Evolutionary conservation across 1,284 basidiomycete genomes (phyloP).

Genomic region (Gymnopus androsaceus): DNA sequence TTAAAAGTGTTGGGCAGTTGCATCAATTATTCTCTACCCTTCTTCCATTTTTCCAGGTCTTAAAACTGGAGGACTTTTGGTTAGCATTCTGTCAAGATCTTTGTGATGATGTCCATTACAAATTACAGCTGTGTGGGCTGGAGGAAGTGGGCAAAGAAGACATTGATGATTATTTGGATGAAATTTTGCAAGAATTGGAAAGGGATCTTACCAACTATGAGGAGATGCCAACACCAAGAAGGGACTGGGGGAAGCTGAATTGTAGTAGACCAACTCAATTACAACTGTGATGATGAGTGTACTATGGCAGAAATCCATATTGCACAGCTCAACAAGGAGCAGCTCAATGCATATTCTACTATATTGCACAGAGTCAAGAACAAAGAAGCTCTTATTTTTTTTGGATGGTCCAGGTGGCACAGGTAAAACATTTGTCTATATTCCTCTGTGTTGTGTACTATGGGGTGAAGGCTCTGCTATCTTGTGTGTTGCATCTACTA

Average conservation of each 20-base stretch:
- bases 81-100: conserved; percentile 32
- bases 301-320: no score
- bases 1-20: no score
- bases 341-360: conserved; percentile 33
- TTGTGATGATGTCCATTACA: conserved; percentile 39
- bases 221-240: conserved; percentile 31
- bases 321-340: no score
- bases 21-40: no score
- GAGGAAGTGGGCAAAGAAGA: conserved; percentile 26
- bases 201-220: conserved; percentile 23
- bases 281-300: no score
- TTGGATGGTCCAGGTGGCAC: no score
- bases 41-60: conserved; percentile 34
- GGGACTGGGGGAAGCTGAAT: no score
- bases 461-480: conserved; percentile 18
- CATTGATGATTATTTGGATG: conserved; percentile 35
- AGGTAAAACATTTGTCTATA: conserved; percentile 53
- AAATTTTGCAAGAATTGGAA: conserved; percentile 26
- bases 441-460: conserved; percentile 36
- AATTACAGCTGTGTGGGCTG: conserved; percentile 18
- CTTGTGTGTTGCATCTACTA: no score
- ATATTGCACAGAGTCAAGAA: no score
- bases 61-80: conserved; percentile 39
- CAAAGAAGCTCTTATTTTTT: conserved; percentile 35
- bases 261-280: no score